Evolutionary conservation across 192 early-diverging fungal species (phyloP).

Genomic region (Chytriomyces hyalinus): DNA sequence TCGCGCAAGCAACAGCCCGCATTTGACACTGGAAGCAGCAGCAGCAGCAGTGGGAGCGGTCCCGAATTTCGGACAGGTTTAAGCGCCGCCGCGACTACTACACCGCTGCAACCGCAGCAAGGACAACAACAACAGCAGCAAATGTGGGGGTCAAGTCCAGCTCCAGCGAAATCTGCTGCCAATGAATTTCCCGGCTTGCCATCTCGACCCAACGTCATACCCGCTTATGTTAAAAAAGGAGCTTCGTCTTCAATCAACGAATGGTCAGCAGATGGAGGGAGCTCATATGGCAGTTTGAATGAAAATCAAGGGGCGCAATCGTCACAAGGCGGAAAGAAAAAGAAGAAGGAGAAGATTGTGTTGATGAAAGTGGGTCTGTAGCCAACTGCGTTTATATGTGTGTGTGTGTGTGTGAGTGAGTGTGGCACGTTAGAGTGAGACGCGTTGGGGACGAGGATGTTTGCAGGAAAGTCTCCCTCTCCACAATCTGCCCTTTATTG

Average conservation of each 20-base stretch:
- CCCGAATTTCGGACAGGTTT: slow-evolving; percentile 17
- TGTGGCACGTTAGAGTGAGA: too few species aligned
- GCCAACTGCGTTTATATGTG: background rate
- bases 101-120: background rate
- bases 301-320: slow-evolving; percentile 23
- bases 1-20: slow-evolving; percentile 22
- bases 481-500: too few species aligned
- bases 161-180: slow-evolving; percentile 3
- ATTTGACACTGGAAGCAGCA: slow-evolving; percentile 17
- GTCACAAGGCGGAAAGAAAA: slow-evolving; percentile 32
- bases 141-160: background rate
- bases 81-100: background rate
- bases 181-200: slow-evolving; percentile 11
- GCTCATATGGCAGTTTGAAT: slow-evolving; percentile 37
- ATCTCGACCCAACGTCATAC: background rate
- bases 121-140: background rate
- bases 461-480: too few species aligned
- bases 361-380: slow-evolving; percentile 66
- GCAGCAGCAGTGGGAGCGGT: slow-evolving; percentile 24
- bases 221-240: background rate
- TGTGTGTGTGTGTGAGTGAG: too few species aligned
- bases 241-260: slow-evolving; percentile 20
- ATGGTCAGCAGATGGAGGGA: slow-evolving; percentile 26
- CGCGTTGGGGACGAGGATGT: too few species aligned
- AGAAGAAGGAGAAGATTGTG: slow-evolving; percentile 72